phyloP scores from a whole-genome alignment of 2,329 filamentous ascomycete genomes.

The Penicillium digitatum region DNA sequence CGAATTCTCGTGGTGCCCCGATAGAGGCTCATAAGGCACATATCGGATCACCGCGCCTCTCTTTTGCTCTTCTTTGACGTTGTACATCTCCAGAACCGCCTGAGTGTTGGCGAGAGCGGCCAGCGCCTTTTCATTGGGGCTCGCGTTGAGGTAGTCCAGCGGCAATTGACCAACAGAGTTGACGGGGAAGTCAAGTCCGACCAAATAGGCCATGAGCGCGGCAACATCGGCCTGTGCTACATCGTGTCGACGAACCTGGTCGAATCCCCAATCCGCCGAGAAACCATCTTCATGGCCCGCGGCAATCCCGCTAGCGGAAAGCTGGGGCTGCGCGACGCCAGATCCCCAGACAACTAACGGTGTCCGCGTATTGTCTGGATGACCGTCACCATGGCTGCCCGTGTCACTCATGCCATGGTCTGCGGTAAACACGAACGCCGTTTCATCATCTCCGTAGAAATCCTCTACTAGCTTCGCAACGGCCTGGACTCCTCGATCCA shows the following conservation, averaged over 20 bases:
- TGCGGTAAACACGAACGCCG: conserved; percentile 93
- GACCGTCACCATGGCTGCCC: conserved; percentile 97
- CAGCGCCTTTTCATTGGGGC: conserved; percentile 71
- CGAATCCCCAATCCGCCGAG: conserved; percentile 81
- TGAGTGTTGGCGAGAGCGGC: conserved; percentile 80
- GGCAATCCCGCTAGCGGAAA: conserved; percentile 54
- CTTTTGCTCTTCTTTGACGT: conserved; percentile 86
- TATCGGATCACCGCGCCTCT: conserved; percentile 71
- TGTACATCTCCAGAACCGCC: conserved; percentile 91
- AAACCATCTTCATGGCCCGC: conserved; percentile 83
- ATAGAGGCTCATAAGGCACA: conserved; percentile 68
- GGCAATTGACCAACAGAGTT: conserved; percentile 95
- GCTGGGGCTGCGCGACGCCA: conserved; percentile 72
- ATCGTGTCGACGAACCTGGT: conserved; percentile 78
- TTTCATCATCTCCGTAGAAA: conserved; percentile 81
- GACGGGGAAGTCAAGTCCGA: conserved; percentile 82
- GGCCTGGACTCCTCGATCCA: conserved; percentile 84
- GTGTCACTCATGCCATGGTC: conserved; percentile 99
- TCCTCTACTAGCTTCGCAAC: conserved; percentile 74
- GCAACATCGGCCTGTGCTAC: conserved; percentile 92
- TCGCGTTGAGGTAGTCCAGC: conserved; percentile 71
- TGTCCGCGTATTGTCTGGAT: conserved; percentile 94
- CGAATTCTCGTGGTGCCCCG: conserved; percentile 55
- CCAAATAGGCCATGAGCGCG: conserved; percentile 89
- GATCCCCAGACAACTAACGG: conserved; percentile 92